Conservation (phyloP, 2,329 filamentous ascomycete genomes). For the Alternaria tenuissima region DNA sequence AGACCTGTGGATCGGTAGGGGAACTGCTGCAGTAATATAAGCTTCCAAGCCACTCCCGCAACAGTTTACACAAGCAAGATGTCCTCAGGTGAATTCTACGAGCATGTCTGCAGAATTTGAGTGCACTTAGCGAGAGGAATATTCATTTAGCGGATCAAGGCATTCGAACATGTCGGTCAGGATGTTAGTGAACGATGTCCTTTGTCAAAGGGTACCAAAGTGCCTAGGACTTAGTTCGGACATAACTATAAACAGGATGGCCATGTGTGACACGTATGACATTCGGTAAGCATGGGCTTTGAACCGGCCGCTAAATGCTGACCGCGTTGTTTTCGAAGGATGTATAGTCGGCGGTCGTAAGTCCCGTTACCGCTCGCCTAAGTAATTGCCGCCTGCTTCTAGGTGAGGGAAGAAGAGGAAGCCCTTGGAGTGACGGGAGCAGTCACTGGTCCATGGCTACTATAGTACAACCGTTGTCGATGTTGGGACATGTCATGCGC, state of each 20-base stretch:
- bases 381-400: slow-evolving; percentile 21
- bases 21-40: neutral
- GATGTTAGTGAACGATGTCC: neutral
- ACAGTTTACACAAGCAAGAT: neutral
- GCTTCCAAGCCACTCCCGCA: neutral
- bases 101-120: neutral
- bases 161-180: neutral
- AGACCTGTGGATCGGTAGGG: neutral
- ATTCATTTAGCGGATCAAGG: neutral
- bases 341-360: slow-evolving; percentile 33
- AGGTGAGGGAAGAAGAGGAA: slow-evolving; percentile 8
- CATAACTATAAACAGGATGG: neutral
- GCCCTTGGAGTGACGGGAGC: neutral
- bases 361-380: slow-evolving; percentile 28
- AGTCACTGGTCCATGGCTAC: neutral
- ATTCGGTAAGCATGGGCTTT: slow-evolving; percentile 24
- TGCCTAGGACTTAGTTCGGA: neutral
- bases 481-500: neutral
- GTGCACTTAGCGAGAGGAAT: neutral
- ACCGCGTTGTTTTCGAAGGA: slow-evolving; percentile 39
- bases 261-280: slow-evolving; percentile 7
- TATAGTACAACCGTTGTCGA: neutral
- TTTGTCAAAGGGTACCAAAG: neutral
- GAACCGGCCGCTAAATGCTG: slow-evolving; percentile 43
- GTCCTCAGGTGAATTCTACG: neutral